Percentiles rank a stretch among this genome's conserved stretches.
These are phyloP conservation scores for Mitragyna speciosa DNA, from an alignment of 257 asterid genomes.

Conservation along the genomic window DNA sequence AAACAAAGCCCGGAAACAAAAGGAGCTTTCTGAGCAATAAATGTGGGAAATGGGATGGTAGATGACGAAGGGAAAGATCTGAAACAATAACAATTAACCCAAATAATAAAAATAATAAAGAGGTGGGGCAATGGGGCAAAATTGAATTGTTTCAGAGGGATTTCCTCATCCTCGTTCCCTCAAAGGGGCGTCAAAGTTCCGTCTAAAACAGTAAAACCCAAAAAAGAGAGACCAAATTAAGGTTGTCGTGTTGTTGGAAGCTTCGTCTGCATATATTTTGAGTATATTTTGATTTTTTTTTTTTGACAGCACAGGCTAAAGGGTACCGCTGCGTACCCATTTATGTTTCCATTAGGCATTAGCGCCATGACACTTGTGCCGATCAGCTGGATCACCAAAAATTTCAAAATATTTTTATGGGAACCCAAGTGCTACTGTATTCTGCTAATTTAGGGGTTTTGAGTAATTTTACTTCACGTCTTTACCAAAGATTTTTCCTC, in stretches of 20 bases:
- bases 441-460: too few species aligned
- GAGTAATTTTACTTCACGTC: too few species aligned
- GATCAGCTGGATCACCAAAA: too few species aligned
- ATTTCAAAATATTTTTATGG: too few species aligned
- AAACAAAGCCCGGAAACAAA: not conserved
- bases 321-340: too few species aligned
- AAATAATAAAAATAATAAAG: not conserved
- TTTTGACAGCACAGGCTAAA: too few species aligned
- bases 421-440: too few species aligned
- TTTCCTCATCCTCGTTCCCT: constrained; percentile 3
- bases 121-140: not conserved
- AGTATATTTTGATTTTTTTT: too few species aligned
- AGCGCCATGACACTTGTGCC: too few species aligned
- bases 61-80: constrained; percentile 14
- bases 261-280: constrained; percentile 9
- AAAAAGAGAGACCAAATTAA: not conserved
- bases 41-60: not conserved
- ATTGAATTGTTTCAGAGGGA: constrained; percentile 7
- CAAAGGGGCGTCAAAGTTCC: not conserved
- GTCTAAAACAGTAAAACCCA: not conserved
- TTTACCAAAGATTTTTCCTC: too few species aligned
- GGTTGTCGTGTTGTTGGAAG: constrained; percentile 16
- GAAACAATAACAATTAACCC: not conserved
- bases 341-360: too few species aligned
- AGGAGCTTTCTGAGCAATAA: not conserved